phyloP scores from a whole-genome alignment of 2,329 filamentous ascomycete species.

The Colletotrichum tanaceti region DNA sequence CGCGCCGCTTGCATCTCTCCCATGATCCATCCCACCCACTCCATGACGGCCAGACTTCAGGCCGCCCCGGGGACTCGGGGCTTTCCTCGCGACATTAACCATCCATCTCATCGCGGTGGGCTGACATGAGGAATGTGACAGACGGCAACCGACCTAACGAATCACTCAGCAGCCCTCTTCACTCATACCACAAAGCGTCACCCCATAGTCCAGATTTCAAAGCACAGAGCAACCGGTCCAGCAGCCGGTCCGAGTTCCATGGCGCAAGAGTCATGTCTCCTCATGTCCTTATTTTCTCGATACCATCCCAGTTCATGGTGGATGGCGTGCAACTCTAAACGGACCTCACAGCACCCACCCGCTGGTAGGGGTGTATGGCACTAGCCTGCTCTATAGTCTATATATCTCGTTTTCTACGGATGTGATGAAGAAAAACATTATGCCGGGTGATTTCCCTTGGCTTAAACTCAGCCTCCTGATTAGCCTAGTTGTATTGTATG shows the following conservation, averaged over 20 bases:
- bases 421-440: background rate
- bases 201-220: background rate
- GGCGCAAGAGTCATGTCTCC: background rate
- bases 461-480: background rate
- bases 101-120: background rate
- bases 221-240: too few species aligned
- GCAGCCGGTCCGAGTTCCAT: background rate
- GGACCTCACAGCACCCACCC: constrained; percentile 3
- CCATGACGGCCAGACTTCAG: background rate
- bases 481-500: background rate
- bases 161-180: background rate
- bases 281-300: background rate
- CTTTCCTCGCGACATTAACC: background rate
- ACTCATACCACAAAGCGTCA: too few species aligned
- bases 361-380: background rate
- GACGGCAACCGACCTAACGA: too few species aligned
- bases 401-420: too few species aligned
- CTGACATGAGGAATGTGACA: too few species aligned
- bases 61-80: background rate
- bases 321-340: constrained; percentile 19
- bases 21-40: background rate
- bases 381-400: background rate
- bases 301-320: background rate
- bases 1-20: background rate
- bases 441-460: background rate